phyloP scores from a whole-genome alignment of 768 basidiomycete genomes.

The Hydnomerulius pinastri region DNA sequence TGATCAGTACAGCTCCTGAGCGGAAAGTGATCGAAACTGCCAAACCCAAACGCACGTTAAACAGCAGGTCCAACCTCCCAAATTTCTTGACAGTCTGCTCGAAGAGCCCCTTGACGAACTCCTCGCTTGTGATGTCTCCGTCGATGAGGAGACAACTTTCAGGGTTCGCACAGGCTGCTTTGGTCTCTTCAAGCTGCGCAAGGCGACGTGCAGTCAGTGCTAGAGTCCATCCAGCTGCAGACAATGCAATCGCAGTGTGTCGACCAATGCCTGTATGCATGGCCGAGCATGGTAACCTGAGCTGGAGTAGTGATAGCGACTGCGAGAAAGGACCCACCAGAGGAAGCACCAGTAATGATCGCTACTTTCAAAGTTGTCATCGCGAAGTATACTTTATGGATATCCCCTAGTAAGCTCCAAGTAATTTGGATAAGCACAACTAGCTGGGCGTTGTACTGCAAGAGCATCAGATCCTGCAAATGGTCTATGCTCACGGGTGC shows the following conservation, averaged over 20 bases:
- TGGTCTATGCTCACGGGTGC: not conserved
- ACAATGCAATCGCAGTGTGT: constrained; percentile 65
- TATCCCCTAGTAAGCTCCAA: no score
- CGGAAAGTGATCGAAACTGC: not conserved
- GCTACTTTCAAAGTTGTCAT: no score
- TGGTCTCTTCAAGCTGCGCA: constrained; percentile 60
- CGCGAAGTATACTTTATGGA: not conserved
- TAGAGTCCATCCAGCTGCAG: constrained; percentile 67
- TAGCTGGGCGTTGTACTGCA: not conserved
- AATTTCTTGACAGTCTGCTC: constrained; percentile 51
- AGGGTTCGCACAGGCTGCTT: constrained; percentile 38
- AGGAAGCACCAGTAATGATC: constrained; percentile 88
- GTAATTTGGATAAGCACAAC: no score
- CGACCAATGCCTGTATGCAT: constrained; percentile 58
- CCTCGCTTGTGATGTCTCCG: constrained; percentile 69
- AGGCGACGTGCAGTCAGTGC: constrained; percentile 65
- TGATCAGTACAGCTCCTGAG: constrained; percentile 45
- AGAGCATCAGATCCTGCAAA: not conserved
- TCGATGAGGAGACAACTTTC: constrained; percentile 44
- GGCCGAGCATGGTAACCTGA: not conserved
- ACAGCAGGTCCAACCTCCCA: constrained; percentile 74
- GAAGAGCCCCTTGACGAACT: constrained; percentile 64
- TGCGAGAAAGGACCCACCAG: constrained; percentile 43
- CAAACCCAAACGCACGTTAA: constrained; percentile 65
- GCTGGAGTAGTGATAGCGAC: not conserved